Evolutionary conservation across 495 filamentous ascomycete species (phyloP), one percentile per base, ranked within the genome.

Genomic region (Niebla homalea): DNA sequence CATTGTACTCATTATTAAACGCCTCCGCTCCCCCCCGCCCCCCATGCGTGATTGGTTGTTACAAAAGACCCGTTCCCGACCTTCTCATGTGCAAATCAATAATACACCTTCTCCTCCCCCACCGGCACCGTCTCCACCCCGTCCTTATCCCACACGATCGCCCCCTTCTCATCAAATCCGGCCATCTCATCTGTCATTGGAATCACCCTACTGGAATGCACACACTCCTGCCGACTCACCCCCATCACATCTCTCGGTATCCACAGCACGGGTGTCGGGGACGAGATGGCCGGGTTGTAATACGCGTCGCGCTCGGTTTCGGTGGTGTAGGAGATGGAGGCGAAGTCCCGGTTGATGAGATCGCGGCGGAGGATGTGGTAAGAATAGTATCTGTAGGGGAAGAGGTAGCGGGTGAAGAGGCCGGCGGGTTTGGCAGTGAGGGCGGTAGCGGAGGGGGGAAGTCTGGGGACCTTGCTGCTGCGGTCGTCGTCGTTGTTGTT

Each of bases 101-200:
- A 77, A 52, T 67, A 51, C 26, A 75, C 52, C 71, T 85, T 86
- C 67, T 84, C 80, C 63, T 84, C 69, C 72, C 78, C 94, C 48
- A 92, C 78, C 8, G 89, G 89, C 43, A 89, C 85, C 54, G 79
- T 65, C 51, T 77, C 80, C 48, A 75, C 72, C 58, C 87, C 80
- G 36, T 71, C 65, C 29, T 32, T 32, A 56, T 87, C 79, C 88
- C 89, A 93, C 35, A 75, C 65, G 53, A 95, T 65, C 54, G 80
- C 82, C 49, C 83, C 82, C 63, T 93, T 85, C 62, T 86, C 85
- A 60, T 87, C 80, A 43, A 96, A 67, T 54, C 72, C 78, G 35
- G 87, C 84, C 20, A 83, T 86, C 60, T 93, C 83, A 64, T 96
- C 87, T 0, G 84, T 88, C 55, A 87, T 89, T 4, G 78, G 74